These are phyloP conservation scores for Avena eriantha DNA, from an alignment of 176 grass and related monocot species.

Conservation along the genomic window DNA sequence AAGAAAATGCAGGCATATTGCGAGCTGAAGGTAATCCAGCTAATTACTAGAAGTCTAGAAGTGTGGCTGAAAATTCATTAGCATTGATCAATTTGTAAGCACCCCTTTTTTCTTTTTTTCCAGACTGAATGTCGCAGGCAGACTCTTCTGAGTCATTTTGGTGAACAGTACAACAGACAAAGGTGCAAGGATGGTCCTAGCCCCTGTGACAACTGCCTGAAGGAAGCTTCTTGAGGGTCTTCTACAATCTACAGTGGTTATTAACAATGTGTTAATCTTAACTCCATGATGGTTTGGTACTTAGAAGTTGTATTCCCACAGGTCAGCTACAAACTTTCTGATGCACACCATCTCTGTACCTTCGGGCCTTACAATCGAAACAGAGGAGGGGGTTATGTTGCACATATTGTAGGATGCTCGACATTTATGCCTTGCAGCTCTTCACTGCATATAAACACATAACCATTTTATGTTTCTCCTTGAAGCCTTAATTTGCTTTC, in stretches of 20 bases:
- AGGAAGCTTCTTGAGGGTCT: constrained; percentile 43
- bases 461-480: background rate
- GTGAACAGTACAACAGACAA: constrained; percentile 65
- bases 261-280: background rate
- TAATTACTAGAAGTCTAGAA: background rate
- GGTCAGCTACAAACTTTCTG: background rate
- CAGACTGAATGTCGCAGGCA: constrained; percentile 87
- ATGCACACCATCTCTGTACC: background rate
- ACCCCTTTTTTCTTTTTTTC: background rate
- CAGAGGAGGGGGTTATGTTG: background rate
- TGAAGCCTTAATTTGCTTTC: background rate
- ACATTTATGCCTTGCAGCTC: background rate
- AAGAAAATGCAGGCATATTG: constrained; percentile 94
- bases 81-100: background rate
- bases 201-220: constrained; percentile 89
- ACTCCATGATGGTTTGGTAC: constrained; percentile 7
- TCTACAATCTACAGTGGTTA: background rate
- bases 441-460: background rate
- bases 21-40: constrained; percentile 81
- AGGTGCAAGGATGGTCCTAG: constrained; percentile 68
- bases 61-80: background rate
- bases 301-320: background rate
- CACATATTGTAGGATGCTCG: background rate
- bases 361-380: background rate
- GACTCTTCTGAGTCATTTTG: constrained; percentile 78